These are phyloP conservation scores for Daucus carota DNA, from an alignment of 129 eudicot species.

Conservation along the genomic window DNA sequence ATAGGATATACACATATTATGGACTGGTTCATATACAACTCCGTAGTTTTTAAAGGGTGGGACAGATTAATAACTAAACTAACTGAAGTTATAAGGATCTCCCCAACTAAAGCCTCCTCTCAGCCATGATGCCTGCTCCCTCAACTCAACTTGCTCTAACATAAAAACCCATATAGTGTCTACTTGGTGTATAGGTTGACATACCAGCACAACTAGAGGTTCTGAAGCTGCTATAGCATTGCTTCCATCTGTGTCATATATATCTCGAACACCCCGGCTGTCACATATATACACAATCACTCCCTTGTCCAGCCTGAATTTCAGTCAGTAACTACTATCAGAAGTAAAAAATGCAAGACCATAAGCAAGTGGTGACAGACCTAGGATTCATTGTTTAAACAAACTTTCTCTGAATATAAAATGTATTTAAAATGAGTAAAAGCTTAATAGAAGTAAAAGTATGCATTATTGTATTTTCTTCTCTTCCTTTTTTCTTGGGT, in stretches of 20 bases:
- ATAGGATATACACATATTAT: neutral
- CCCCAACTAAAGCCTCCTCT: neutral
- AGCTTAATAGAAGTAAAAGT: neutral
- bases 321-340: slow-evolving; percentile 19
- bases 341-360: slow-evolving; percentile 4
- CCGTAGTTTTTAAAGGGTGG: neutral
- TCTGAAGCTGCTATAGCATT: slow-evolving; percentile 80
- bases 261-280: slow-evolving; percentile 93
- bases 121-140: neutral
- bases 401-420: neutral
- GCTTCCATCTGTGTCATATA: slow-evolving; percentile 92
- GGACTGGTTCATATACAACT: neutral
- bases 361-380: neutral
- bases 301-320: slow-evolving; percentile 81
- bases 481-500: too few species aligned
- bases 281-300: slow-evolving; percentile 96
- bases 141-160: neutral
- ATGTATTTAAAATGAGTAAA: neutral
- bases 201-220: slow-evolving; percentile 91
- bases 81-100: neutral
- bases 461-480: neutral
- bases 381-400: slow-evolving; percentile 2
- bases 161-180: neutral
- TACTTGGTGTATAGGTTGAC: slow-evolving; percentile 10
- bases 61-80: neutral